phyloP scores from a whole-genome alignment of 1,139 yeast genomes.

The Geotrichum restrictum region DNA sequence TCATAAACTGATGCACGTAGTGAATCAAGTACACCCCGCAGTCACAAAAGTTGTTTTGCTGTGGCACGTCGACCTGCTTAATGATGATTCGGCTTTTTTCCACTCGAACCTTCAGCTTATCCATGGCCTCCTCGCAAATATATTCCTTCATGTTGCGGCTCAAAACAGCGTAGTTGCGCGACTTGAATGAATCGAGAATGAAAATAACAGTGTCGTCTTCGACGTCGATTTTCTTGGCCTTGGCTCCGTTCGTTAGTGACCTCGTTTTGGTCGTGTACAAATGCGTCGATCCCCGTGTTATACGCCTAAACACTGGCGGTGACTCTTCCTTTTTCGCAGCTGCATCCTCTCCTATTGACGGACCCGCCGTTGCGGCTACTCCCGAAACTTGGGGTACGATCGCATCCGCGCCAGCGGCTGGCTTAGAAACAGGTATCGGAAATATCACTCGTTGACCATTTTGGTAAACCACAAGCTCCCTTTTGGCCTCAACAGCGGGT shows the following conservation, averaged over 20 bases:
- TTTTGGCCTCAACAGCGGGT: not conserved
- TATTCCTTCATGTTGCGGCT: constrained; percentile 57
- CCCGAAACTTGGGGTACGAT: no score
- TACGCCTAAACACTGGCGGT: constrained; percentile 6
- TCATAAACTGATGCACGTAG: constrained; percentile 64
- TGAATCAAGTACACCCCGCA: constrained; percentile 92
- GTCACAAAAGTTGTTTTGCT: constrained; percentile 84
- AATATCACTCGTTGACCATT: not conserved
- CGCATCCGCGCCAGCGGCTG: no score
- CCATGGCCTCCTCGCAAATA: constrained; percentile 66
- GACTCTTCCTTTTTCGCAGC: no score
- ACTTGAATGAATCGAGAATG: constrained; percentile 67
- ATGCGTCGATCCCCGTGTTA: constrained; percentile 11
- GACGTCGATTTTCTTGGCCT: not conserved
- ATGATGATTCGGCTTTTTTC: constrained; percentile 43
- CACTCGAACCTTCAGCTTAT: constrained; percentile 52
- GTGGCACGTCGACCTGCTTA: constrained; percentile 63
- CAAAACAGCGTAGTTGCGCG: constrained; percentile 28
- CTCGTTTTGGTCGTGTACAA: not conserved
- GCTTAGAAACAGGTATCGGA: not conserved
- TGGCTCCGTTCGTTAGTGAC: not conserved
- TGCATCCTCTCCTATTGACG: no score
- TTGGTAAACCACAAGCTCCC: not conserved
- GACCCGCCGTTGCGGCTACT: no score
- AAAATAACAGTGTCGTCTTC: constrained; percentile 45